Base-by-base conservation (phyloP, 805 yeast species). In the Yamadazyma philogaea region DNA sequence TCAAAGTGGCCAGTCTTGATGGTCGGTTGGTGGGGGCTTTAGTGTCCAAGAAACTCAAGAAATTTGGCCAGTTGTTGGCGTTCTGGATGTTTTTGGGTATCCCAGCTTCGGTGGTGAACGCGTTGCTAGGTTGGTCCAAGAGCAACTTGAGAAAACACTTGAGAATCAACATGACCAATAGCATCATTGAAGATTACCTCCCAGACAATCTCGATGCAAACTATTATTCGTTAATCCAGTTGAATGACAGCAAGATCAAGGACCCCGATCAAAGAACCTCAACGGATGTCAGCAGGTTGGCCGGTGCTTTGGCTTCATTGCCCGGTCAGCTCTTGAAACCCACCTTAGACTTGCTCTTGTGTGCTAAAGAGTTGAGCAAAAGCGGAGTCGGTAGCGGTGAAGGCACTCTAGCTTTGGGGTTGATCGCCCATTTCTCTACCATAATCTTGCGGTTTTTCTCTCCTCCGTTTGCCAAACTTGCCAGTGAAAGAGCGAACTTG, bases 321-420 rank as follows among this genome's bases (percentile, higher is more conserved):
- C 90, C 95, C 14, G 83, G 91, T 18, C 95, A 90, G 59, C 62
- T 90, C 18, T 72, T 91, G 48, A 87, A 87, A 57, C 96, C 97
- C 1, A 70, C 84, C 4, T 69, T 89, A 40, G 96, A 89, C 63
- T 74, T 89, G 51, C 61, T 83, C 16, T 68, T 89, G 27, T 86
- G 95, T 59, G 91, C 95, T 1, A 81, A 82, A 61, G 87, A 86
- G 60, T 72, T 89, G 45, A 69, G 85, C 16, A 75, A 69, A 53
- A 73, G 65, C 40, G 85, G 83, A 16, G 86, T 82, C 40, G 79
- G 82, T 12, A 77, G 82, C 49, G 81, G 90, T 4, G 95, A 85
- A 61, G 90, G 90, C 5, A 84, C 88, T 0, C 59, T 90, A 37
- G 75, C 85, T 2, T 70, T 90, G 22, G 96, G 96, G 1, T 55